A percentile compares a stretch with the other conserved stretches of the same genome.
These are phyloP conservation scores for Nidularia pulvinata DNA, from an alignment of 768 basidiomycete genomes.

Conservation along the genomic window DNA sequence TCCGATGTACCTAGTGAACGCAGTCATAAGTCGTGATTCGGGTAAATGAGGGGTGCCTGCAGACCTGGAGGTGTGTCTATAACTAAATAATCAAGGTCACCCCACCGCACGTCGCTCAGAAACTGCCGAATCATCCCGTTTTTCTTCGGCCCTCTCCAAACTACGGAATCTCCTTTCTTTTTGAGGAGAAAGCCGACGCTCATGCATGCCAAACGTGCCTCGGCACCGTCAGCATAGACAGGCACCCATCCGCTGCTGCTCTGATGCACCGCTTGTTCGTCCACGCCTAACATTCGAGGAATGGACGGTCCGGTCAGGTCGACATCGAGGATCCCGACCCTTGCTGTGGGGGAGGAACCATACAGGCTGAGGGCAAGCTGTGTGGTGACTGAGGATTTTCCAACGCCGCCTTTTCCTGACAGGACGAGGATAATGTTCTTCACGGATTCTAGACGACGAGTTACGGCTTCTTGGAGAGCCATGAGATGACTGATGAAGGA, in stretches of 20 bases:
- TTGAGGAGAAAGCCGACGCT: conserved; percentile 95
- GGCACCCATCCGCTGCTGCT: conserved; percentile 98
- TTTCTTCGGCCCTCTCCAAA: conserved; percentile 99
- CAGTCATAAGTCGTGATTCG: conserved; percentile 4
- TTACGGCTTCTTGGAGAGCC: conserved; percentile 46
- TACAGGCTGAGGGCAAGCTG: conserved; percentile 91
- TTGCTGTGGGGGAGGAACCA: conserved; percentile 59
- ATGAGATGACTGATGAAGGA: conserved; percentile 17
- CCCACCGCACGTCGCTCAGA: conserved; percentile 93
- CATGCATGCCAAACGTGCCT: conserved; percentile 87
- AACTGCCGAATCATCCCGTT: conserved; percentile 99
- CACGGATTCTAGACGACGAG: conserved; percentile 69
- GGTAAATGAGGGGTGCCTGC: conserved; percentile 14
- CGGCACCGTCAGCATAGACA: conserved; percentile 86
- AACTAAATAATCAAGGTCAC: conserved; percentile 88
- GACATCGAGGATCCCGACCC: conserved; percentile 90
- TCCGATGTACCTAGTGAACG: conserved; percentile 85
- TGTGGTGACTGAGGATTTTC: conserved; percentile 94
- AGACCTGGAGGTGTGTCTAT: conserved; percentile 97
- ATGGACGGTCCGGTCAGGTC: conserved; percentile 95
- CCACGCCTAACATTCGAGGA: conserved; percentile 93
- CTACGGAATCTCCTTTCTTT: conserved; percentile 89
- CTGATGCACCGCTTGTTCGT: conserved; percentile 87
- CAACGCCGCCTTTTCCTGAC: conserved; percentile 97
- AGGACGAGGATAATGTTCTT: conserved; percentile 91